phyloP scores from a whole-genome alignment of 768 basidiomycete species.

The Leccinum uliginosum region DNA sequence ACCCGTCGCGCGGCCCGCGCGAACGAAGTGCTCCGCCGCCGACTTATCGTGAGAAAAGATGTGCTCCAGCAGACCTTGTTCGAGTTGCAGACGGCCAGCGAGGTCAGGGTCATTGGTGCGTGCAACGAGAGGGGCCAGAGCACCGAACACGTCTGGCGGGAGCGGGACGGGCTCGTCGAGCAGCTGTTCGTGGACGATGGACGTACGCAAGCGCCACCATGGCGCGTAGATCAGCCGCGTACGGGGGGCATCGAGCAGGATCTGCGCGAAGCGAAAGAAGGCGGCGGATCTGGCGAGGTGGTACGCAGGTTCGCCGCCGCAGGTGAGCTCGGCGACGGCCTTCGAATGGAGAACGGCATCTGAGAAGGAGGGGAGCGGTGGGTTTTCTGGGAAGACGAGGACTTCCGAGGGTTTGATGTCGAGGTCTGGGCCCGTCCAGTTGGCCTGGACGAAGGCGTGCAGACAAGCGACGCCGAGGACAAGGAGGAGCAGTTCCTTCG shows the following conservation, averaged over 20 bases:
- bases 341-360: slow-evolving; percentile 56
- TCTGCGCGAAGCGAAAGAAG: slow-evolving; percentile 72
- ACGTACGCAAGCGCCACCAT: slow-evolving; percentile 85
- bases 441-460: slow-evolving; percentile 87
- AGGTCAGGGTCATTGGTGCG: slow-evolving; percentile 56
- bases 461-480: slow-evolving; percentile 73
- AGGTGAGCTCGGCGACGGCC: slow-evolving; percentile 73
- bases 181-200: slow-evolving; percentile 64
- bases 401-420: slow-evolving; percentile 45
- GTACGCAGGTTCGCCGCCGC: slow-evolving; percentile 91
- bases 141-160: slow-evolving; percentile 37
- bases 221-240: slow-evolving; percentile 44
- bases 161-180: slow-evolving; percentile 80
- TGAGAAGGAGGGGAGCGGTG: slow-evolving; percentile 21
- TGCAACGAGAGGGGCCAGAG: slow-evolving; percentile 39
- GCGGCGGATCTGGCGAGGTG: slow-evolving; percentile 71
- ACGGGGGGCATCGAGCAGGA: slow-evolving; percentile 56
- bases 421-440: slow-evolving; percentile 95
- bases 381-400: slow-evolving; percentile 33
- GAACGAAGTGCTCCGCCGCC: slow-evolving; percentile 74
- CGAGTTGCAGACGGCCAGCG: slow-evolving; percentile 61
- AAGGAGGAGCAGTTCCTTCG: slow-evolving; percentile 55
- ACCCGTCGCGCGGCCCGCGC: slow-evolving; percentile 71
- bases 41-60: slow-evolving; percentile 67
- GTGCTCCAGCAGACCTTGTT: slow-evolving; percentile 79